phyloP scores from a whole-genome alignment of 352 stramenopile genomes.

The Globisporangium apiculatum region DNA sequence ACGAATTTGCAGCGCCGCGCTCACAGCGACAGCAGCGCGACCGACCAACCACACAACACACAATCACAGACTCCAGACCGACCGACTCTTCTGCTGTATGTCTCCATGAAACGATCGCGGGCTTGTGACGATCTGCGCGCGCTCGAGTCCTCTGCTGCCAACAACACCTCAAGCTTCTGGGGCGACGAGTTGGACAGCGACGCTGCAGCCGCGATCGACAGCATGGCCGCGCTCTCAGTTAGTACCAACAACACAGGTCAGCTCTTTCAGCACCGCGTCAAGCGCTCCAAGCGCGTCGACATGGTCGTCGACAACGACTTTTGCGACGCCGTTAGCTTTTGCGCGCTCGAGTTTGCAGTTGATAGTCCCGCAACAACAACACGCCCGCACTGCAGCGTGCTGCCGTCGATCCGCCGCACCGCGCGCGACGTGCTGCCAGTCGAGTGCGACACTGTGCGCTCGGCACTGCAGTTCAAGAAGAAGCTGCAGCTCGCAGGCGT shows the following conservation, averaged over 20 bases:
- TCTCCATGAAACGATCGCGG: slow-evolving; percentile 56
- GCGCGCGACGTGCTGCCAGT: slow-evolving; percentile 8
- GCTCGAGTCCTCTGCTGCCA: slow-evolving; percentile 24
- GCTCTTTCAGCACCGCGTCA: slow-evolving; percentile 3
- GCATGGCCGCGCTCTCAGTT: not conserved
- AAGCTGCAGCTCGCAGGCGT: slow-evolving; percentile 8
- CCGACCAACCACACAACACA: not conserved
- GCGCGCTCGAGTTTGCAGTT: not conserved
- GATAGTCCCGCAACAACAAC: not conserved
- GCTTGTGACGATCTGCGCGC: slow-evolving; percentile 62
- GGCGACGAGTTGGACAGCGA: not conserved
- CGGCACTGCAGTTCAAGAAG: slow-evolving; percentile 15
- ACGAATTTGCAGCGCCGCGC: slow-evolving; percentile 7
- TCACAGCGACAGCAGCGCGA: slow-evolving; percentile 7
- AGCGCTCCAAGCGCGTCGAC: slow-evolving; percentile 12
- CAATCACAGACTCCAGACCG: slow-evolving; percentile 1
- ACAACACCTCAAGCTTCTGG: not conserved
- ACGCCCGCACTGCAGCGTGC: not conserved
- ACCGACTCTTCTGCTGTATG: slow-evolving; percentile 4
- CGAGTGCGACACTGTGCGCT: slow-evolving; percentile 8
- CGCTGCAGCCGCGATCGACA: not conserved
- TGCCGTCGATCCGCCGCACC: slow-evolving; percentile 14
- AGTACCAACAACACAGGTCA: slow-evolving; percentile 3
- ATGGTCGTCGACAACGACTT: slow-evolving; percentile 8
- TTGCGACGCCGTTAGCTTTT: not conserved